These are phyloP conservation scores for Corymbia calophylla DNA, from an alignment of 441 rosid genomes.

Conservation along the genomic window DNA sequence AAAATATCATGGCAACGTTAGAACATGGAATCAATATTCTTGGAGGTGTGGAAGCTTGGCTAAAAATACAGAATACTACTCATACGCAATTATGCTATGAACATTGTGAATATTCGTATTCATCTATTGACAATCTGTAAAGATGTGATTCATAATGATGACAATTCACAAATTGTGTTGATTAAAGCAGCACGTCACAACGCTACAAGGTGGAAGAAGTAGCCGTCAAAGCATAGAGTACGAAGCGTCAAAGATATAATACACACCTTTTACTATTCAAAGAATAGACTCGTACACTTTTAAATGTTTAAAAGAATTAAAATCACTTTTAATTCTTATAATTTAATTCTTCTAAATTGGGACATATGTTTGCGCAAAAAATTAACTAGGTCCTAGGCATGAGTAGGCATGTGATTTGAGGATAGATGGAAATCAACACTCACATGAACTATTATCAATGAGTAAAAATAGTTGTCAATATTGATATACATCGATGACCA, in stretches of 20 bases:
- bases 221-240: neutral
- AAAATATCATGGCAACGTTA: neutral
- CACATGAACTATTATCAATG: too few relatives aligned
- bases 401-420: constrained; percentile 28
- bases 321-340: neutral
- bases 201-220: neutral
- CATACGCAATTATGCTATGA: neutral
- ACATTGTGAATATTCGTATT: neutral
- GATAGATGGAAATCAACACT: constrained; percentile 31
- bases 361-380: constrained; percentile 10
- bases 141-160: neutral
- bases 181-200: neutral
- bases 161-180: neutral
- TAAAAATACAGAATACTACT: neutral
- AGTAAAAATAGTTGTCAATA: neutral
- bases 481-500: accelerated
- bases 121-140: too few relatives aligned
- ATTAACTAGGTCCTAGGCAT: constrained; percentile 28
- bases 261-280: too few relatives aligned
- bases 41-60: neutral
- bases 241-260: neutral
- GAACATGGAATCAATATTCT: neutral
- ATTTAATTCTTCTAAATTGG: too few relatives aligned
- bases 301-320: neutral
- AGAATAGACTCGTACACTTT: neutral